A percentile compares a stretch with the other conserved stretches of the same genome.
Evolutionary conservation across 2,329 filamentous ascomycete genomes (phyloP).

Genomic region (Dissoconium aciculare): DNA sequence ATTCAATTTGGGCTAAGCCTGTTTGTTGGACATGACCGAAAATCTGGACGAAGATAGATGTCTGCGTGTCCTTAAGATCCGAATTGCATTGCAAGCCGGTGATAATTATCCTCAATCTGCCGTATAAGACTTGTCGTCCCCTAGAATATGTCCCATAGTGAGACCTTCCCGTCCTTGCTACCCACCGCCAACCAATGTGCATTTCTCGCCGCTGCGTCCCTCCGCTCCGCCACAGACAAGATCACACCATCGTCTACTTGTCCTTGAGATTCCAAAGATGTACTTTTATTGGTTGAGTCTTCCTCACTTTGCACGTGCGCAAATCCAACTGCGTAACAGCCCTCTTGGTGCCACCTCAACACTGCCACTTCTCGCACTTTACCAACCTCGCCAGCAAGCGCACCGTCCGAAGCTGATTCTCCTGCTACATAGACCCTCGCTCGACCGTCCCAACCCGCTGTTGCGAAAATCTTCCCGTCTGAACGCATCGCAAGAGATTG

Average conservation of each 20-base stretch:
- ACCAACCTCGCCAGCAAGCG: too few relatives aligned
- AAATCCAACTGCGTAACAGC: constrained; percentile 71
- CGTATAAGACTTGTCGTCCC: not conserved
- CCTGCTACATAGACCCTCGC: constrained; percentile 60
- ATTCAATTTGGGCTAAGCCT: constrained; percentile 42
- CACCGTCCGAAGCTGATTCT: too few relatives aligned
- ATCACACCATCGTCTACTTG: constrained; percentile 4
- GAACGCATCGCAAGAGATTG: constrained; percentile 63
- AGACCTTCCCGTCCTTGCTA: constrained; percentile 88
- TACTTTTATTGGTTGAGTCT: too few relatives aligned
- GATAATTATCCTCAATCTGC: too few relatives aligned
- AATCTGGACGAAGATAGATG: too few relatives aligned
- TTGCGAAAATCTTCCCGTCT: constrained; percentile 72
- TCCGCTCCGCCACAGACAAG: constrained; percentile 22
- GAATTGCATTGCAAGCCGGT: too few relatives aligned
- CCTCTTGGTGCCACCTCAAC: constrained; percentile 83
- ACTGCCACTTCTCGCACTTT: constrained; percentile 79
- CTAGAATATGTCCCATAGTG: constrained; percentile 81
- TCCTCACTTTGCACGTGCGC: constrained; percentile 27
- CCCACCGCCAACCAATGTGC: constrained; percentile 85
- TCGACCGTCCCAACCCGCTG: constrained; percentile 80
- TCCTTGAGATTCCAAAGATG: not conserved
- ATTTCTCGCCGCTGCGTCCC: constrained; percentile 42
- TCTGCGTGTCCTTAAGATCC: too few relatives aligned
- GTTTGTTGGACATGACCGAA: too few relatives aligned